Conservation (phyloP, 768 basidiomycete genomes). For the Mycena rosella region DNA sequence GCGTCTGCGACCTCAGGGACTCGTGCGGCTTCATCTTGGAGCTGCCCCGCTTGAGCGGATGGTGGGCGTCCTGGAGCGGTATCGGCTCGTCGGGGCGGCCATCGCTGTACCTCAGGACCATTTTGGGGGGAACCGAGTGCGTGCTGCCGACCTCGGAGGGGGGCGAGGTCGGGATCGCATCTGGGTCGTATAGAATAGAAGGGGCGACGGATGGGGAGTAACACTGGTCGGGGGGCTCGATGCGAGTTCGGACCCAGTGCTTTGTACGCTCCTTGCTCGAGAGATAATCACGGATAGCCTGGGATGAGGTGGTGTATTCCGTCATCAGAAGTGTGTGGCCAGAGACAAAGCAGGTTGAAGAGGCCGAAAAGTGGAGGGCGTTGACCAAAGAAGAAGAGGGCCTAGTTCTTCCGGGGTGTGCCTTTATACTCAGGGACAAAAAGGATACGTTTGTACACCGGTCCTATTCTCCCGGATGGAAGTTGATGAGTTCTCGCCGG, state of each 20-base stretch:
- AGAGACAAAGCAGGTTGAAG: slow-evolving; percentile 32
- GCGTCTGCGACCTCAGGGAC: slow-evolving; percentile 46
- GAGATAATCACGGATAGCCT: slow-evolving; percentile 70
- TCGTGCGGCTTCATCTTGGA: slow-evolving; percentile 42
- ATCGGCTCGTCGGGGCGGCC: slow-evolving; percentile 76
- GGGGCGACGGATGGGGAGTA: slow-evolving; percentile 74
- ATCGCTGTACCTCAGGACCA: slow-evolving; percentile 77
- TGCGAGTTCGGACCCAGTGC: slow-evolving; percentile 70
- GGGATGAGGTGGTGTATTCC: slow-evolving; percentile 55
- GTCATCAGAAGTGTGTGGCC: slow-evolving; percentile 30
- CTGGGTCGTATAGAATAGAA: slow-evolving; percentile 59
- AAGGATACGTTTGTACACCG: slow-evolving; percentile 34
- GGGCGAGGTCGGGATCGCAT: slow-evolving; percentile 52
- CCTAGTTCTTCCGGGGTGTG: slow-evolving; percentile 27
- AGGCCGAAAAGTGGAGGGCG: slow-evolving; percentile 22
- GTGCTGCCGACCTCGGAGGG: slow-evolving; percentile 64
- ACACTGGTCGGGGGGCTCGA: slow-evolving; percentile 50
- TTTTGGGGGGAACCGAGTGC: slow-evolving; percentile 73
- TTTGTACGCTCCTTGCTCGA: slow-evolving; percentile 72
- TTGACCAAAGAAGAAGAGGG: slow-evolving; percentile 38
- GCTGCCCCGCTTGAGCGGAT: slow-evolving; percentile 32
- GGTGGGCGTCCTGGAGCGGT: slow-evolving; percentile 56
- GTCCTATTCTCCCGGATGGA: slow-evolving; percentile 30
- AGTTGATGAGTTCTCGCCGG: slow-evolving; percentile 23
- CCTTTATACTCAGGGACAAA: slow-evolving; percentile 34